phyloP scores from a whole-genome alignment of 1,139 yeast species.

The Hemisphaericaspora lyxosophila region DNA sequence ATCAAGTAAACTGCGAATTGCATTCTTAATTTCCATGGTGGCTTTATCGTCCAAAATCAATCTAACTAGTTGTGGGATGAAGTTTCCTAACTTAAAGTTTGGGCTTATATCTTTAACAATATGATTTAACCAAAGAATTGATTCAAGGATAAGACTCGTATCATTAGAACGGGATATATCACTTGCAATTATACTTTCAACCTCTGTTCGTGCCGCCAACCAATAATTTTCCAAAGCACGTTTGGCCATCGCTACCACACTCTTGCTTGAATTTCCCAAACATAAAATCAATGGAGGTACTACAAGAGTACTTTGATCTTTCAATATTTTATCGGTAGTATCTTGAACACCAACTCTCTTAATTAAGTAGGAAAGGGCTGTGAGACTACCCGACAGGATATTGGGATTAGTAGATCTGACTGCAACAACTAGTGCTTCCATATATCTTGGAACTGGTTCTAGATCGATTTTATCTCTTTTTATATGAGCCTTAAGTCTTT shows the following conservation, averaged over 20 bases:
- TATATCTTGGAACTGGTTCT: slow-evolving; percentile 51
- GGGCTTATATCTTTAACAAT: slow-evolving; percentile 31
- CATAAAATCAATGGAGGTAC: slow-evolving; percentile 59
- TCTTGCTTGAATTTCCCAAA: slow-evolving; percentile 48
- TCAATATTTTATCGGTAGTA: slow-evolving; percentile 43
- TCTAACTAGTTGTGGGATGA: slow-evolving; percentile 21
- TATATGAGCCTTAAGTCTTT: slow-evolving; percentile 63
- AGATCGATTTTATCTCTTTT: slow-evolving; percentile 65
- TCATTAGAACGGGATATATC: slow-evolving; percentile 51
- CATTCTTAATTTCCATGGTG: slow-evolving; percentile 9
- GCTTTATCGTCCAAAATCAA: slow-evolving; percentile 1
- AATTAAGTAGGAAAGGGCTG: slow-evolving; percentile 71
- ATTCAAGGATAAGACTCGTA: slow-evolving; percentile 42
- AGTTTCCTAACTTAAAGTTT: slow-evolving; percentile 31
- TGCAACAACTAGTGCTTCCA: slow-evolving; percentile 55
- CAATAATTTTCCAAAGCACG: slow-evolving; percentile 66
- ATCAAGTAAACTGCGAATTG: slow-evolving; percentile 20
- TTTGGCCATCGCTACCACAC: slow-evolving; percentile 48
- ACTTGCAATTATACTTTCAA: slow-evolving; percentile 50
- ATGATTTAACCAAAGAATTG: slow-evolving; percentile 35
- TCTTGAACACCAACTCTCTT: slow-evolving; percentile 79
- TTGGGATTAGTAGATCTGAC: slow-evolving; percentile 40
- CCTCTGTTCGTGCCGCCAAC: slow-evolving; percentile 58
- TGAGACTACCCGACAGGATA: slow-evolving; percentile 54
- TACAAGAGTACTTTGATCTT: slow-evolving; percentile 47